These are phyloP conservation scores for Penstemon eatonii DNA, from an alignment of 257 asterid genomes.

Conservation along the genomic window DNA sequence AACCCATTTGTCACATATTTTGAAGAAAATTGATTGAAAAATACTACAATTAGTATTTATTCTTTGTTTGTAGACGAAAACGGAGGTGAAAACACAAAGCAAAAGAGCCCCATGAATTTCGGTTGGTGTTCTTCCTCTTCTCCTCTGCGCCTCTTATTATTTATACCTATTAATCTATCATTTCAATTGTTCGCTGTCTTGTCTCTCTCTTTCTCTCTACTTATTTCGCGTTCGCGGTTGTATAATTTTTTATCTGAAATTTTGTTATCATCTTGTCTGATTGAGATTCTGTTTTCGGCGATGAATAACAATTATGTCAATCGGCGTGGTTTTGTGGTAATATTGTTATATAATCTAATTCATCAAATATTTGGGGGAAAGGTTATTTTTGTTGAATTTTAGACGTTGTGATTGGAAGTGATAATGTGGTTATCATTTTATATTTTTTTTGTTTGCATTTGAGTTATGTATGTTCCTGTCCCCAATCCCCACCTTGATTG, in stretches of 20 bases:
- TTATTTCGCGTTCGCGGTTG: too few species aligned
- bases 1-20: not conserved
- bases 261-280: not conserved
- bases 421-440: too few species aligned
- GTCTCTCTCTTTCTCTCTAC: not conserved
- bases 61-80: not conserved
- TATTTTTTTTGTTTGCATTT: not conserved
- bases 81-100: not conserved
- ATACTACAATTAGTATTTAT: too few species aligned
- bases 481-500: not conserved
- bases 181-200: not conserved
- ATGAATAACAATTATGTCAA: too few species aligned
- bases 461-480: not conserved
- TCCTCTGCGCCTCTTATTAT: not conserved
- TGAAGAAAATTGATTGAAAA: too few species aligned
- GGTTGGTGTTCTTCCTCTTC: slow-evolving; percentile 9
- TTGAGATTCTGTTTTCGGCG: too few species aligned
- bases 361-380: too few species aligned
- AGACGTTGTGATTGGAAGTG: too few species aligned
- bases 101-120: slow-evolving; percentile 1
- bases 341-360: too few species aligned
- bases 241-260: not conserved
- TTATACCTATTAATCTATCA: not conserved
- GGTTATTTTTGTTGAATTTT: too few species aligned
- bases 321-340: too few species aligned